Conservation (phyloP, 2,329 filamentous ascomycete genomes). For the Pseudocercospora fijiensis region DNA sequence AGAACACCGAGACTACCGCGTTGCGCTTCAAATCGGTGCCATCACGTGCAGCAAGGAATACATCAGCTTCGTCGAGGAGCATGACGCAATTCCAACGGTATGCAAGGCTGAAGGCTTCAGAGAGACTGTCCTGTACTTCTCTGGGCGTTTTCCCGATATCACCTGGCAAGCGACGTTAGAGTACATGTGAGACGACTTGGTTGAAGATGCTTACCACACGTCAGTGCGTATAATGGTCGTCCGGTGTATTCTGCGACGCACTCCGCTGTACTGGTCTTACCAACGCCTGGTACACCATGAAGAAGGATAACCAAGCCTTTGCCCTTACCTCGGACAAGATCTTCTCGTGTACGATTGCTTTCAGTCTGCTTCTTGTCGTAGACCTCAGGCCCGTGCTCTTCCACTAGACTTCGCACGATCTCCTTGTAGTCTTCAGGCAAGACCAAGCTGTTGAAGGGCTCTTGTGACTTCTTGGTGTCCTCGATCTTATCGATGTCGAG, state of each 20-base stretch:
- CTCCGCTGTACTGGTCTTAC: conserved; percentile 44
- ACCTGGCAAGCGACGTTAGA: too few species aligned
- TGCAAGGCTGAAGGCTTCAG: conserved; percentile 52
- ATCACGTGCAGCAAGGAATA: conserved; percentile 75
- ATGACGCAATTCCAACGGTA: conserved; percentile 50
- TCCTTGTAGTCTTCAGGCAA: too few species aligned
- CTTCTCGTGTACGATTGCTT: too few species aligned
- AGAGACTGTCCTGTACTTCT: too few species aligned
- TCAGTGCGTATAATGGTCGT: conserved; percentile 48
- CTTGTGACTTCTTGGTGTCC: too few species aligned
- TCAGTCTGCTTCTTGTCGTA: too few species aligned
- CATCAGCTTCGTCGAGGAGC: conserved; percentile 51
- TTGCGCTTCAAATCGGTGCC: conserved; percentile 80
- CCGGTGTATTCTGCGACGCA: conserved; percentile 35
- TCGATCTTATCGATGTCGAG: too few species aligned
- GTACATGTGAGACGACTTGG: too few species aligned
- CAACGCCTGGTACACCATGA: conserved; percentile 39
- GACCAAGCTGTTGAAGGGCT: too few species aligned
- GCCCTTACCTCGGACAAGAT: conserved; percentile 33
- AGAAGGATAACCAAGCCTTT: conserved; percentile 42
- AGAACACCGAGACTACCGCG: conserved; percentile 64
- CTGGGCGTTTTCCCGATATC: too few species aligned
- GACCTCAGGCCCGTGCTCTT: too few species aligned
- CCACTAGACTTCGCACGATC: too few species aligned
- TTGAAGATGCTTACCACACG: conserved; percentile 48